Evolutionary conservation across 208 protist genomes (phyloP), one percentile per base, ranked within the genome.

Genomic region (Crithidia sp.): DNA sequence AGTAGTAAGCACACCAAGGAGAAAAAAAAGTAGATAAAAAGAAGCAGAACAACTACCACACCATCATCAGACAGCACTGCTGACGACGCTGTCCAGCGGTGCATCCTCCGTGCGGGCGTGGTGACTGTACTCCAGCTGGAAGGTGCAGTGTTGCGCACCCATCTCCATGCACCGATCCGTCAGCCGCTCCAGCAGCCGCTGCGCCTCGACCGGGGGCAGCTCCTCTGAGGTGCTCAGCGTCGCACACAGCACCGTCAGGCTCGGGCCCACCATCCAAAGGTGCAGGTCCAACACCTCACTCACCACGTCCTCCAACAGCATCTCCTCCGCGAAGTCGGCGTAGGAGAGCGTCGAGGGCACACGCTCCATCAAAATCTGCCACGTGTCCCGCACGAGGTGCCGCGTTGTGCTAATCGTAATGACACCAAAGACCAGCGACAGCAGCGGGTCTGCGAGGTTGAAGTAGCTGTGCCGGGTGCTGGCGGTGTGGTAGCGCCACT

Each of bases 391-490:
- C 50, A 68, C 44, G 36, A 78, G 66, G 58, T 67, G 63, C 72
- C 17, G 64, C 64, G 72, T 72, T 7, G 73, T 61, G 66, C 58
- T 47, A 61, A 73, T 72, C 47, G 73, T 78, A 59, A 72, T 62
- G 36, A 72, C 19, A 50, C 49, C 58, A 56, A 68, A 67, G 8
- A 62, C 41, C 4, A 78, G 52, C 4, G 53, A 71, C 43, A 68
- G 66, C 8, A 72, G 17, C 28, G 64, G 57, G 50, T 67, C 72
- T 13, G 64, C 72, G 12, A 77, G 72, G 41, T 71, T 71, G 57
- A 67, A 65, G 49, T 71, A 71, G 72, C 72, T 69, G 72, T 71
- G 72, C 16, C 52, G 44, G 47, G 63, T 60, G 65, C 64, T 71
- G 41, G 72, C 40, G 49, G 57, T 59, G 64, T 71, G 36, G 55